Evolutionary conservation across 1,284 basidiomycete species (phyloP), one percentile per base, ranked within the genome.

Genomic region (Ceratobasidium sp.): DNA sequence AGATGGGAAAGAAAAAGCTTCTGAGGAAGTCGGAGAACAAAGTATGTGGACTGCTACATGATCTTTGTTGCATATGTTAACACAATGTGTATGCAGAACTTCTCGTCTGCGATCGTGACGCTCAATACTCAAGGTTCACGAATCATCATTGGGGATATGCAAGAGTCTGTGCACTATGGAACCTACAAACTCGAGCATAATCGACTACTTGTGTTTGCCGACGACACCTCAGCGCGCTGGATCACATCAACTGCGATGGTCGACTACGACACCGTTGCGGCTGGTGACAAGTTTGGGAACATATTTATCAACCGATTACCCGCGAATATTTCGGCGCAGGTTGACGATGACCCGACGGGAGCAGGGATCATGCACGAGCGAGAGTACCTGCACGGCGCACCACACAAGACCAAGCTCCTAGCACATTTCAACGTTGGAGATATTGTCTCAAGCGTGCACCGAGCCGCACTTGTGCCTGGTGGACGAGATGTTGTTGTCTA

Each of bases 311-410:
- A 97, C 80, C 92, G 98, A 7, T 85, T 99, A 17, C 94, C 97
- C 74, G 75, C 88, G 59, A 91, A 91, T 76, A 87, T 97, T 5
- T 96, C 94, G 2, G 92, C 96, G 2, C 92, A 94, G 79, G 94
- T 99, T 6, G 98, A 99, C 82, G 96, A 99, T 77, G 98, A 99
- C 82, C 97, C 97, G 1, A 98, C 96, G 0, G 98, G 98, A 48
- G 95, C 97, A 0, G 95, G 95, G 17, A 94, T 99, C 79, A 82
- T 99, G 76, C 97, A 99, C 82, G 98, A 99, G 83, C 99, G 98
- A 83, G 90, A 93, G 8, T 86, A 93, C 75, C 86, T 99, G 72
- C 97, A 96, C 91, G 98, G 98, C 56, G 95, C 98, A 0, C 95
- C 97, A 9, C 94, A 99, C 86, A 99, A 98, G 84, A 95, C 95